Conservation (phyloP, 2,329 filamentous ascomycete genomes). For the Aspergillus novoparasiticus region DNA sequence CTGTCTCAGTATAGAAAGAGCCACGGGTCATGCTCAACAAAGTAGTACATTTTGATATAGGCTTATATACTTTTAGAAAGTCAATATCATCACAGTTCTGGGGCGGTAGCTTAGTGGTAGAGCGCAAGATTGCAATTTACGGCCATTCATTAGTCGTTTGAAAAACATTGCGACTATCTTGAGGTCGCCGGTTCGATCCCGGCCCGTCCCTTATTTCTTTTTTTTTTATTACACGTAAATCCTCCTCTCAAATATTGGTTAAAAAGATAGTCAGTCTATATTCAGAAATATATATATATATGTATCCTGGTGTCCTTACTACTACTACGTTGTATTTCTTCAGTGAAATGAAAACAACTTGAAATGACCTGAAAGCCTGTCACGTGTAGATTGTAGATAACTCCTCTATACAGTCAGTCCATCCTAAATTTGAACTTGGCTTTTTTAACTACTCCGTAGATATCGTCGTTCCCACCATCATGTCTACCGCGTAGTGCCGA, state of each 20-base stretch:
- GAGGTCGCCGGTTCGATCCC: conserved; percentile 2
- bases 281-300: not conserved
- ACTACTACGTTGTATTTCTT: not conserved
- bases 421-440: not conserved
- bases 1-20: not conserved
- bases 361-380: not conserved
- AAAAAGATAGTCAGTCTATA: no score
- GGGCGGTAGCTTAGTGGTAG: conserved; percentile 6
- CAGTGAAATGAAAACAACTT: not conserved
- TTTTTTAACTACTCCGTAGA: not conserved
- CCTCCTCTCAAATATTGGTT: no score
- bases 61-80: not conserved
- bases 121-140: conserved; percentile 3
- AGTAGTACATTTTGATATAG: not conserved
- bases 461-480: not conserved
- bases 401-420: not conserved
- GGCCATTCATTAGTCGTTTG: not conserved
- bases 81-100: not conserved
- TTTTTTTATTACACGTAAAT: not conserved
- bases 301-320: not conserved
- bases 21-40: not conserved
- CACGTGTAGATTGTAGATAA: not conserved
- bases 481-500: not conserved
- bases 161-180: not conserved
- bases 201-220: not conserved